Evolutionary conservation across 176 grass and related monocot species (phyloP), one percentile per base, ranked within the genome.

Genomic region (Oryza meridionalis): DNA sequence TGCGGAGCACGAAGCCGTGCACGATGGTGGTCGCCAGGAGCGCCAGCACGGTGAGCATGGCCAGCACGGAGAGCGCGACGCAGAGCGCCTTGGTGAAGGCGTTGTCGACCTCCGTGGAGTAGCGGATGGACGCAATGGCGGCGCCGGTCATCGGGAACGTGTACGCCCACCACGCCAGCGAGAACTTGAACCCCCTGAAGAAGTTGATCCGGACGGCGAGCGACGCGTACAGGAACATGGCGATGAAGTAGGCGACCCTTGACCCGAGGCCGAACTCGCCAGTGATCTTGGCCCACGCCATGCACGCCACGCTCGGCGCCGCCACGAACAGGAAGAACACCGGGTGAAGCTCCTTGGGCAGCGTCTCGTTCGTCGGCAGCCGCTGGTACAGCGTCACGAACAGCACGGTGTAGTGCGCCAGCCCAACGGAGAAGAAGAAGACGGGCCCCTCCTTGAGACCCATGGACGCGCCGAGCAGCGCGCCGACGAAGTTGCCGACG

Each of bases 341-440:
- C 2, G 90, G 93, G 72, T 96, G 93, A 24, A 92, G 87, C 35
- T 96, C 93, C 77, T 72, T 84, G 3, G 93, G 90, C 17, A 96
- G 80, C 1, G 90, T 90, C 67, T 91, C 83, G 29, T 92, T 96
- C 5, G 93, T 96, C 2, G 93, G 93, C 11, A 96, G 83, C 75
- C 88, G 91, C 83, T 96, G 93, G 78, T 96, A 96, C 27, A 92
- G 83, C 63, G 93, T 96, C 16, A 96, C 93, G 31, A 96, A 96
- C 11, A 96, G 75, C 16, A 96, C 90, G 6, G 7, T 24, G 70
- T 96, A 96, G 70, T 96, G 93, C 17, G 88, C 93, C 3, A 96
- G 55, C 16, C 93, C 93, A 22, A 96, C 45, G 1, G 86, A 86
- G 53, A 88, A 96, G 86, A 96, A 96, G 79, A 96, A 89, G 38